Percentiles rank a stretch among this genome's conserved stretches.
Evolutionary conservation across 345 rosid species (phyloP).

Genomic region (Cardiospermum halicacabum): DNA sequence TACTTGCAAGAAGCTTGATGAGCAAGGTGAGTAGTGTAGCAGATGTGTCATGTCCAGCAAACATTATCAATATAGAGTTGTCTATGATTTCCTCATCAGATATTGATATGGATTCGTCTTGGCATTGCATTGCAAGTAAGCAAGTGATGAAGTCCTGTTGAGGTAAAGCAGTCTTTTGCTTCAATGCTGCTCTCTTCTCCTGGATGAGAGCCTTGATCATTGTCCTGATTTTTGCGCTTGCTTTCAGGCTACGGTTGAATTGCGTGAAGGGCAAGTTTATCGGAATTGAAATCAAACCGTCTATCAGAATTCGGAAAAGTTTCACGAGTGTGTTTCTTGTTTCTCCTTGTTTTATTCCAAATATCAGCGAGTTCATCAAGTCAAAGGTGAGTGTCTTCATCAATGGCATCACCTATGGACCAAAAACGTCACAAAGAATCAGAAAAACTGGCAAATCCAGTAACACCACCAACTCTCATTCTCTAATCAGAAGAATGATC

Average conservation of each 20-base stretch:
- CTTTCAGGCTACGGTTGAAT: slow-evolving; percentile 13
- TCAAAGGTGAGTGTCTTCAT: slow-evolving; percentile 35
- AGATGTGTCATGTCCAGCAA: slow-evolving; percentile 27
- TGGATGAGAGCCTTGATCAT: neutral
- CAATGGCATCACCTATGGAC: slow-evolving; percentile 23
- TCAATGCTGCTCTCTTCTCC: slow-evolving; percentile 8
- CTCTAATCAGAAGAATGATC: too few relatives aligned
- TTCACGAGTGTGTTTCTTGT: slow-evolving; percentile 12
- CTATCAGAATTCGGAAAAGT: slow-evolving; percentile 12
- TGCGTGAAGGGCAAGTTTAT: slow-evolving; percentile 26
- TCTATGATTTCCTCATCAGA: slow-evolving; percentile 23
- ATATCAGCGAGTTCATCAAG: slow-evolving; percentile 20
- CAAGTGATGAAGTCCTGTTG: slow-evolving; percentile 20
- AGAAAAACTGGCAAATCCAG: neutral
- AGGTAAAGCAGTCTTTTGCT: slow-evolving; percentile 1
- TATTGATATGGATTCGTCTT: neutral
- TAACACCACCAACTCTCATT: too few relatives aligned
- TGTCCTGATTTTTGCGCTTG: neutral
- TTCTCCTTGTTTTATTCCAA: slow-evolving; percentile 25
- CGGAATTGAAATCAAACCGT: slow-evolving; percentile 24
- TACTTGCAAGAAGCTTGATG: slow-evolving; percentile 12
- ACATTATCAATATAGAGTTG: slow-evolving; percentile 1
- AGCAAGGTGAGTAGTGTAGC: slow-evolving; percentile 20
- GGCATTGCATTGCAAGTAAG: slow-evolving; percentile 10
- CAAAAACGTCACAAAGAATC: neutral